Evolutionary conservation across 2,329 filamentous ascomycete genomes (phyloP), one percentile per base, ranked within the genome.

Genomic region (Fusarium duplospermum): DNA sequence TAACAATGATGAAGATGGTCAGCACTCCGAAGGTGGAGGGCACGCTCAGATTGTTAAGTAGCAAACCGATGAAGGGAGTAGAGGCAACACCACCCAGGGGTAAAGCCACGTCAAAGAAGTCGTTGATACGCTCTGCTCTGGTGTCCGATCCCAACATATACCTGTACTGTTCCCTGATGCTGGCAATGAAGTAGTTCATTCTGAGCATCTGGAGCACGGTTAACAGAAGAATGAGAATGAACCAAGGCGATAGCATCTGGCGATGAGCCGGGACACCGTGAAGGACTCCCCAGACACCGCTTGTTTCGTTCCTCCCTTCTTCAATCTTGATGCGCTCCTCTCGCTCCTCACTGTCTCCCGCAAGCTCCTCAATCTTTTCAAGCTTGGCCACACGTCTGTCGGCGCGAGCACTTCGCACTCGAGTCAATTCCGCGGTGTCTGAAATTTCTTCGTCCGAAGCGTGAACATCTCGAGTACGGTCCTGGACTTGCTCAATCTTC

Each of bases 131-230:
- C 64, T 82, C 80, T 2, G 84, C 83, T 0, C 73, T 70, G 7
- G 77, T 75, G 14, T 85, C 84, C 0, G 87, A 88, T n/a, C 84
- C 84, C 4, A 95, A 86, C 62, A 95, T 88, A 76, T 89, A 92
- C 5, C 87, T 86, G 79, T 94, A 94, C 80, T 95, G 93, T 2
- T 90, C 86, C 7, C 90, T 86, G 59, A 93, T 89, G 1, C 92
- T 93, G 1, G 92, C 91, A 59, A 94, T 92, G 76, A 80, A 80
- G 81, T 93, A 93, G 81, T 94, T 94, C 88, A 94, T 94, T 8
- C 89, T 86, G 31, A 89, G 84, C 87, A 90, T 90, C 76, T 89
- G 88, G 3, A 89, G 77, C 2, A 89, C 83, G 0, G 85, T 94
- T 77, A 94, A 89, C 6, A 92, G 77, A 0, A 92, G 87, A 59